Evolutionary conservation across 2,329 filamentous ascomycete genomes (phyloP).

Genomic region (Fusarium pilosicola): DNA sequence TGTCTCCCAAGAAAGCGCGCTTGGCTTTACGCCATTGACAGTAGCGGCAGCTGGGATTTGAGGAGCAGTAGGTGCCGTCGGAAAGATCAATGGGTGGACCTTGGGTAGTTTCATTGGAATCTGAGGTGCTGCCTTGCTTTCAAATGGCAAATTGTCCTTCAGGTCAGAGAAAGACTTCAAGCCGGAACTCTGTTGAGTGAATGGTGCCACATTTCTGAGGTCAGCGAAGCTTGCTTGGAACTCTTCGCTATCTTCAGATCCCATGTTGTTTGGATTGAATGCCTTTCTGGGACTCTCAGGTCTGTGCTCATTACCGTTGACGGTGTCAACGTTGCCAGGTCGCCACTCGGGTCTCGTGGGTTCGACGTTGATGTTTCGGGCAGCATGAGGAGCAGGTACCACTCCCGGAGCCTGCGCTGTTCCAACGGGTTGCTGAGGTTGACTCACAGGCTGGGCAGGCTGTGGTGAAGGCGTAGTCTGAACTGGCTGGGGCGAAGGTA

Average conservation of each 20-base stretch:
- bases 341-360: conserved; percentile 70
- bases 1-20: conserved; percentile 56
- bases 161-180: conserved; percentile 66
- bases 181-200: conserved; percentile 58
- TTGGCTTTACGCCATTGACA: conserved; percentile 57
- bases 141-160: conserved; percentile 66
- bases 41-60: conserved; percentile 56
- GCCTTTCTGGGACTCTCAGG: conserved; percentile 34
- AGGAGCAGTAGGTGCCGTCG: conserved; percentile 61
- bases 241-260: conserved; percentile 67
- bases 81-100: conserved; percentile 55
- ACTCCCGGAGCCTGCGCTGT: not conserved
- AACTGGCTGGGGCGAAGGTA: conserved; percentile 21
- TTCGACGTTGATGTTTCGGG: conserved; percentile 67
- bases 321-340: conserved; percentile 56
- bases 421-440: not conserved
- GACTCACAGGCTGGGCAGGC: conserved; percentile 3
- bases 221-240: conserved; percentile 65
- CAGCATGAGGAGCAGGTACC: conserved; percentile 35
- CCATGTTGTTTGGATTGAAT: conserved; percentile 52
- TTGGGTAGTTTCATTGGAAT: conserved; percentile 51
- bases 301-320: conserved; percentile 38
- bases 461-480: conserved; percentile 23
- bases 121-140: conserved; percentile 59
- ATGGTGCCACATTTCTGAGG: conserved; percentile 66